phyloP scores from a whole-genome alignment of 2,329 filamentous ascomycete species.

The Aspergillus sergii region DNA sequence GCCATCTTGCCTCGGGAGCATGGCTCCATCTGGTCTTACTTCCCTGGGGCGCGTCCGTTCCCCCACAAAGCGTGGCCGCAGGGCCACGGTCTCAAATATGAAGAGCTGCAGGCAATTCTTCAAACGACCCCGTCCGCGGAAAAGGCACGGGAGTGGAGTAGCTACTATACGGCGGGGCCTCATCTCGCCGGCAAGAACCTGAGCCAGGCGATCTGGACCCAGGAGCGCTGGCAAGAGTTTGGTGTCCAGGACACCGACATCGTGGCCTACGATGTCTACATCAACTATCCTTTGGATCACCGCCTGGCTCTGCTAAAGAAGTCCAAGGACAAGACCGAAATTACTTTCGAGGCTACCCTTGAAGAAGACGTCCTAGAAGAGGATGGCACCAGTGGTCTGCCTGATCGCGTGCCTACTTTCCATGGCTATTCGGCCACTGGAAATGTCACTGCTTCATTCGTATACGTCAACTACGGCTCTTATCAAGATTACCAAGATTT shows the following conservation, averaged over 20 bases:
- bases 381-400: constrained; percentile 74
- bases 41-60: constrained; percentile 42
- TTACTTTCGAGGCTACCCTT: constrained; percentile 77
- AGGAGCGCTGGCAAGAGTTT: constrained; percentile 71
- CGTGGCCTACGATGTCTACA: constrained; percentile 72
- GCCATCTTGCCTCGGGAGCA: constrained; percentile 41
- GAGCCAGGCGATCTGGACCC: constrained; percentile 76
- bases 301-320: constrained; percentile 67
- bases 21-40: constrained; percentile 42
- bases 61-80: constrained; percentile 45
- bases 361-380: constrained; percentile 83
- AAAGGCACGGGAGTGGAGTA: constrained; percentile 70
- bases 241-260: constrained; percentile 63
- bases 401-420: constrained; percentile 80
- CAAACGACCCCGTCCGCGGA: constrained; percentile 56
- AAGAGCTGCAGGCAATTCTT: constrained; percentile 59
- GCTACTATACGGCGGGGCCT: constrained; percentile 74
- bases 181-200: constrained; percentile 78
- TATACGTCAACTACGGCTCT: constrained; percentile 90
- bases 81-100: constrained; percentile 52
- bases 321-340: constrained; percentile 45
- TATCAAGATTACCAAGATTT: constrained; percentile 85
- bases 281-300: constrained; percentile 76
- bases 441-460: constrained; percentile 84
- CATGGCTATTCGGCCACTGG: constrained; percentile 93